phyloP scores from a whole-genome alignment of 805 yeast genomes.

The Saturnispora bothae region DNA sequence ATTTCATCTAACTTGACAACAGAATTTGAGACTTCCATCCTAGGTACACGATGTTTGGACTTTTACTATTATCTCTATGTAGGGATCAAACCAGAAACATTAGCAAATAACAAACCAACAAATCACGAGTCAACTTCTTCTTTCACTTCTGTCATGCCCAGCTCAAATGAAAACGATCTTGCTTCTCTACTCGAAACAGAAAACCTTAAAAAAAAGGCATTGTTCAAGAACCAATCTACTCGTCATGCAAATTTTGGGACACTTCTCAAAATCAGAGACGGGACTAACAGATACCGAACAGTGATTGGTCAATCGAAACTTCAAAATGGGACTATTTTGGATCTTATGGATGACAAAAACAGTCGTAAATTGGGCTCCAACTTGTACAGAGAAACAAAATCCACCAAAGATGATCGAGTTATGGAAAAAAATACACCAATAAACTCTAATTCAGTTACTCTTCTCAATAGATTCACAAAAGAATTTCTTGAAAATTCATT shows the following conservation, averaged over 20 bases:
- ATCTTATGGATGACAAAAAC: constrained; percentile 62
- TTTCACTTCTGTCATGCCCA: background rate
- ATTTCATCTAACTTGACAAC: constrained; percentile 52
- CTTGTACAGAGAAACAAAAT: constrained; percentile 45
- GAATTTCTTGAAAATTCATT: constrained; percentile 67
- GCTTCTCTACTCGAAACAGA: constrained; percentile 52
- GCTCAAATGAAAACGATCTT: constrained; percentile 25
- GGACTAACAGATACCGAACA: constrained; percentile 42
- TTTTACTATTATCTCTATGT: constrained; percentile 52
- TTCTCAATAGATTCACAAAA: constrained; percentile 35
- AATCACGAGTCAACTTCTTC: background rate
- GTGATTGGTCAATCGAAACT: constrained; percentile 58
- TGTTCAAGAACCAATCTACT: constrained; percentile 18
- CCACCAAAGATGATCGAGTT: constrained; percentile 12
- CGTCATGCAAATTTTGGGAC: constrained; percentile 93
- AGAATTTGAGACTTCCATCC: constrained; percentile 51
- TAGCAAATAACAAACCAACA: background rate
- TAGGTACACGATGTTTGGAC: constrained; percentile 60
- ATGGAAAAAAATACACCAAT: constrained; percentile 2
- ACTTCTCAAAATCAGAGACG: constrained; percentile 57
- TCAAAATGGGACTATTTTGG: constrained; percentile 37
- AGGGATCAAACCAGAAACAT: constrained; percentile 37
- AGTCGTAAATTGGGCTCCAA: constrained; percentile 22
- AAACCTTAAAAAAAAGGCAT: constrained; percentile 32
- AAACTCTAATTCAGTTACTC: background rate